A percentile compares a stretch with the other conserved stretches of the same genome.
phyloP scores from a whole-genome alignment of 768 basidiomycete species.

The Russula virescens region DNA sequence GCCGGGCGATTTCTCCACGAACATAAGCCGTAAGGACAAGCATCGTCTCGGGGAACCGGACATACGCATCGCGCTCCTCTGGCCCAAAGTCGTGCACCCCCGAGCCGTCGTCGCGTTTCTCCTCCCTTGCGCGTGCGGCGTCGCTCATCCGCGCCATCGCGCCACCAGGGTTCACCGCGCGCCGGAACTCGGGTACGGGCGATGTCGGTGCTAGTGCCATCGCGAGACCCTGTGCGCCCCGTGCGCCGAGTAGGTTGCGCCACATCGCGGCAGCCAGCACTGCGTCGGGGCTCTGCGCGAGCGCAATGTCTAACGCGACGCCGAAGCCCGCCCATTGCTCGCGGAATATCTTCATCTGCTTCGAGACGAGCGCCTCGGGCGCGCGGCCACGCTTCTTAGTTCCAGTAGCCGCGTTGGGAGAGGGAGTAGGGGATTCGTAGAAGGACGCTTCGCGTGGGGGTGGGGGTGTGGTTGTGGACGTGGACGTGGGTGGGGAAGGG shows the following conservation, averaged over 20 bases:
- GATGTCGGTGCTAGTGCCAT: conserved; percentile 24
- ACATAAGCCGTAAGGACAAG: conserved; percentile 47
- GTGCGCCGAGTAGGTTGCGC: conserved; percentile 84
- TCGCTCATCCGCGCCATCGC: conserved; percentile 56
- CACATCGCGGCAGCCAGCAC: conserved; percentile 86
- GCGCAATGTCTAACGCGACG: conserved; percentile 71
- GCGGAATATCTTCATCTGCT: conserved; percentile 87
- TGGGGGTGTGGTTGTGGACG: no score
- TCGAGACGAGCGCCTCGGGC: conserved; percentile 72
- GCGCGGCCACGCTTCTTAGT: conserved; percentile 39
- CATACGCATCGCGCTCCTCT: conserved; percentile 56
- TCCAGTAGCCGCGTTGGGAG: neutral
- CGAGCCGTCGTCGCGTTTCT: conserved; percentile 56
- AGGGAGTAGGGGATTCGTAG: neutral
- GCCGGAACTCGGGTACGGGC: conserved; percentile 40
- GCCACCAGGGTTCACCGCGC: conserved; percentile 66
- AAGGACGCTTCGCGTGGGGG: conserved; percentile 22
- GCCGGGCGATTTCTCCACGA: conserved; percentile 17
- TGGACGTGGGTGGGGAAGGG: conserved; percentile 27
- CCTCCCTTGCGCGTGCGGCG: conserved; percentile 45
- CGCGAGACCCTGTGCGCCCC: conserved; percentile 70
- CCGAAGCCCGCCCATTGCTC: conserved; percentile 87
- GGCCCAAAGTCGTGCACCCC: conserved; percentile 68
- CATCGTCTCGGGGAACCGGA: conserved; percentile 72
- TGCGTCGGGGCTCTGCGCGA: conserved; percentile 61